Evolutionary conservation across 176 grass and related monocot species (phyloP), one percentile per base, ranked within the genome.

Genomic region (Aegilops longissima): DNA sequence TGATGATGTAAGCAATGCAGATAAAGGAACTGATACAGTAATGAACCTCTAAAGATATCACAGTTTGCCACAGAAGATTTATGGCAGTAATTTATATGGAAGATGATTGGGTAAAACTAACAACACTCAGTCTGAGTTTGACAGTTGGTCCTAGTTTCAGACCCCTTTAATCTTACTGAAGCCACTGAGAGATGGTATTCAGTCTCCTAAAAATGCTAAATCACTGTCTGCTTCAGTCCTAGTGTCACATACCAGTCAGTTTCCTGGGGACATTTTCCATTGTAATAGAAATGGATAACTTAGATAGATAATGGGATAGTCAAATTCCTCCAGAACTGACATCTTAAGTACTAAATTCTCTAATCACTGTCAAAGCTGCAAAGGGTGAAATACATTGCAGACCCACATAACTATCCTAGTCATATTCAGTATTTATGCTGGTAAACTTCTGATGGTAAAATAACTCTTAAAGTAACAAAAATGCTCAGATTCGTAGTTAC

Each of bases 401-500:
- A 81, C 39, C 21, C 20, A 66, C 81, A 54, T 29, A 31, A 45
- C 70, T 33, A 80, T 51, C 49, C 16, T 77, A 17, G 0, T 7
- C 38, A 74, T 61, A 13, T 65, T 54, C 12, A 85, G 34, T 58
- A 63, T 45, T 73, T 62, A 23, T 61, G 23, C 38, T 85, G 35
- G 40, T 52, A 14, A 85, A 52, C 34, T 79, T 12, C 47, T 69
- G 25, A 76, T 61, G 64, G 56, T 51, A 62, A 79, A 44, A 68
- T 25, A 66, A 85, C 23, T 56, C 24, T 86, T 69, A 67, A 20
- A 71, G 66, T 34, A 49, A 34, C 27, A 14, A 51, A 29, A 79
- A 88, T 64, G 9, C 24, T 81, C 63, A 77, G n/a, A 78, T 44
- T 34, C 73, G 38, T 84, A 73, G 27, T 91, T 99, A 99, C 97